Conservation (phyloP, 306 rosid species). For the Cicer yamashitae region DNA sequence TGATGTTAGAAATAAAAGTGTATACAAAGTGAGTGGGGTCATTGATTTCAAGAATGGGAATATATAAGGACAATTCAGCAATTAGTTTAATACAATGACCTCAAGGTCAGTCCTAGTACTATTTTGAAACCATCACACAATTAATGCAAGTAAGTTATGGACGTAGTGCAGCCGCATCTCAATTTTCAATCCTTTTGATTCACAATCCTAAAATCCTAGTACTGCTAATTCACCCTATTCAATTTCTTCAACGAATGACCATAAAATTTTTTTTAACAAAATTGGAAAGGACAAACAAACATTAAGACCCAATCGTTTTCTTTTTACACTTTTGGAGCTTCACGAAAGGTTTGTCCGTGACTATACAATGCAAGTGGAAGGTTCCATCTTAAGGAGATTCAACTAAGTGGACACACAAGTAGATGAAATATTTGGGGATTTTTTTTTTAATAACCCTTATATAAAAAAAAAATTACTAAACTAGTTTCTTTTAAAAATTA, state of each 20-base stretch:
- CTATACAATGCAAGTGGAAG: not conserved
- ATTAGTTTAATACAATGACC: not conserved
- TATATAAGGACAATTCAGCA: not conserved
- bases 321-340: not conserved
- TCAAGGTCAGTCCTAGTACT: not conserved
- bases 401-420: not conserved
- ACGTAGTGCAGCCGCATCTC: slow-evolving; percentile 32
- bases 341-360: not conserved
- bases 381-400: not conserved
- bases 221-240: not conserved
- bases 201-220: no score
- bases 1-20: not conserved
- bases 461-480: no score
- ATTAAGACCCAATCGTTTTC: not conserved
- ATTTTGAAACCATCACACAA: not conserved
- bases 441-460: no score
- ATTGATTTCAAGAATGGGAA: not conserved
- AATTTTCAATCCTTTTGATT: slow-evolving; percentile 19
- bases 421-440: no score
- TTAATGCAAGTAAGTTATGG: slow-evolving; percentile 17
- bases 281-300: not conserved
- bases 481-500: no score
- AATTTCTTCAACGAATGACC: not conserved
- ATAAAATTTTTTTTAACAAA: no score
- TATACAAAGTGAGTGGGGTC: slow-evolving; percentile 4